phyloP scores from a whole-genome alignment of 202 grass and related monocot species.

The Carex sylvatica region DNA sequence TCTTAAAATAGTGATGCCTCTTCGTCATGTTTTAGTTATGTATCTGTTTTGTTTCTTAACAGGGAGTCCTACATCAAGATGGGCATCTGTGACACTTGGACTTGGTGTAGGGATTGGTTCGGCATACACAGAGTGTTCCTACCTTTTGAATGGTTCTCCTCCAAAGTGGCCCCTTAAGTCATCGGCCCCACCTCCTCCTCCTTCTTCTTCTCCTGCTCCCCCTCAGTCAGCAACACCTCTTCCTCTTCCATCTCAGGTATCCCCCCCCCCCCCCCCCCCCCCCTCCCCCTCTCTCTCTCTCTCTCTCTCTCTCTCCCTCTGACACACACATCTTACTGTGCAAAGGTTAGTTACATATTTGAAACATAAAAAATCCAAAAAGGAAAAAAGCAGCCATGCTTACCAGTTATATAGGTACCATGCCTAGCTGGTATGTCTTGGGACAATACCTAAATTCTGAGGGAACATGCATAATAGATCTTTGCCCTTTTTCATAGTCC shows the following conservation, averaged over 20 bases:
- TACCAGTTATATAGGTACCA: background rate
- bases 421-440: background rate
- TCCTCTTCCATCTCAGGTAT: slow-evolving; percentile 39
- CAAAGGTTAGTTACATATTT: background rate
- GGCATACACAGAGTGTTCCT: slow-evolving; percentile 89
- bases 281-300: background rate
- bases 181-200: slow-evolving; percentile 34
- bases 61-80: slow-evolving; percentile 91
- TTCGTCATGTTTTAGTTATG: slow-evolving; percentile 10
- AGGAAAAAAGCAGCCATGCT: background rate
- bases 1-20: background rate
- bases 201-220: slow-evolving; percentile 10
- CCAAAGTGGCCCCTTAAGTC: slow-evolving; percentile 63
- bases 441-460: background rate
- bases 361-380: background rate
- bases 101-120: slow-evolving; percentile 84
- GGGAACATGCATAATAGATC: background rate
- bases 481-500: background rate
- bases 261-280: background rate
- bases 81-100: slow-evolving; percentile 90
- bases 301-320: too few relatives aligned
- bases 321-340: background rate
- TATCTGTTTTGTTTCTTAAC: slow-evolving; percentile 21
- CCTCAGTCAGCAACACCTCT: background rate
- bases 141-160: slow-evolving; percentile 72